Conservation (phyloP, 345 rosid genomes). For the Toxicodendron radicans region DNA sequence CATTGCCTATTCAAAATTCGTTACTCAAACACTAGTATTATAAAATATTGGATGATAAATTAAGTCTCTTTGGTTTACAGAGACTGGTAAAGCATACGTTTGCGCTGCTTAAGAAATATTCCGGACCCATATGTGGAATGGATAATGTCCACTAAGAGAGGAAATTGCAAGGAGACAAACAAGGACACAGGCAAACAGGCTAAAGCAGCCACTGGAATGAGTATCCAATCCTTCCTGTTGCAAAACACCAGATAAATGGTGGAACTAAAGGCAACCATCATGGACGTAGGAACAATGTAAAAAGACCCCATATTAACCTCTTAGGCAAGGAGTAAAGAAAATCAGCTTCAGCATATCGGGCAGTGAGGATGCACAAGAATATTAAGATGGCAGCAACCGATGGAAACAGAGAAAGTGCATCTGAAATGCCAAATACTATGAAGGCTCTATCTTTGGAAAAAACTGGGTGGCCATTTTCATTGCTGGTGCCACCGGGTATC, state of each 20-base stretch:
- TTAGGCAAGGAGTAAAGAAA: slow-evolving; percentile 22
- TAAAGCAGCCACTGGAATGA: background rate
- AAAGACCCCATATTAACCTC: slow-evolving; percentile 35
- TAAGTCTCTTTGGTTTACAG: no score
- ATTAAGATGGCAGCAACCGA: slow-evolving; percentile 10
- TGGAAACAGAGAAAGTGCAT: slow-evolving; percentile 26
- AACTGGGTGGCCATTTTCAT: slow-evolving; percentile 16
- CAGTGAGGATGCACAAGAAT: background rate
- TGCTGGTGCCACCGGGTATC: slow-evolving; percentile 32
- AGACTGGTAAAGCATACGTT: no score
- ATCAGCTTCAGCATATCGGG: slow-evolving; percentile 2
- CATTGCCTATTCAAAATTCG: no score
- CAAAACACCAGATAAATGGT: slow-evolving; percentile 22
- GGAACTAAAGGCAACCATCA: slow-evolving; percentile 37
- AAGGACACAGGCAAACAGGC: background rate
- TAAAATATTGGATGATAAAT: no score
- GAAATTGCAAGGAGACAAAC: background rate
- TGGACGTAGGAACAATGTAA: slow-evolving; percentile 32
- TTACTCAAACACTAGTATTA: no score
- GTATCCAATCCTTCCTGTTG: background rate
- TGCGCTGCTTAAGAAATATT: no score
- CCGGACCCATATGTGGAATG: background rate
- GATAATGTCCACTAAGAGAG: slow-evolving; percentile 19
- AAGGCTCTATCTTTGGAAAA: background rate
- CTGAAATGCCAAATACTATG: slow-evolving; percentile 27